Evolutionary conservation across 2,329 filamentous ascomycete species (phyloP), one percentile per base, ranked within the genome.

Genomic region (Fusarium sp.): DNA sequence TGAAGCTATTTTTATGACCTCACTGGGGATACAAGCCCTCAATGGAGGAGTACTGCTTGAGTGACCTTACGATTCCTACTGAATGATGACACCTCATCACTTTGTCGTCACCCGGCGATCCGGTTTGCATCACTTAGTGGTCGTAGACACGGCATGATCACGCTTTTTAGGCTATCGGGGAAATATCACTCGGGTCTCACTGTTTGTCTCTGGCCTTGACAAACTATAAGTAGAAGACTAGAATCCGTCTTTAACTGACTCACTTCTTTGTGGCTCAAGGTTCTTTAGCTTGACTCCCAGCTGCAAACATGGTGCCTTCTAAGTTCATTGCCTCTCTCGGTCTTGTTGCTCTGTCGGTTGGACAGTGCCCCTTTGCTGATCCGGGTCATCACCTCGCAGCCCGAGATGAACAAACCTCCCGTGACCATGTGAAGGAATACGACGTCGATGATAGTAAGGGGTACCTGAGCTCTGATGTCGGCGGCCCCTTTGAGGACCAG

Each of bases 401-500:
- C 10, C 76, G 80, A 59, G 71, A 73, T 6, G 73, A 79, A 2
- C 71, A 74, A n/a, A 64, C 62, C 55, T 82, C 83, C 29, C 80
- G 82, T 29, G 65, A 67, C 7, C 80, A 83, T 58, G 65, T 84
- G 3, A 51, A 73, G 16, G 67, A 79, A 53, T 84, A 83, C 59
- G 84, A 86, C 67, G 77, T 88, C 6, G 86, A 91, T 66, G 90
- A 92, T 72, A 85, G 84, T 53, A 79, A 87, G 36, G 84, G 84
- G 3, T 92, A 83, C 79, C 79, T 92, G 73, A 94, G 92, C 1
- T 89, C 88, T 31, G 92, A 94, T 77, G 89, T 89, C 27, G 92
- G 92, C 12, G 91, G 89, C 0, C 92, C 91, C 0, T 91, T 94
- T 44, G 85, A 85, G 55, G 92, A 94, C 33, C 91, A 92, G 76